Percentiles rank a stretch among this genome's conserved stretches.
These are phyloP conservation scores for Neurospora discreta DNA, from an alignment of 495 filamentous ascomycete species.

Conservation along the genomic window DNA sequence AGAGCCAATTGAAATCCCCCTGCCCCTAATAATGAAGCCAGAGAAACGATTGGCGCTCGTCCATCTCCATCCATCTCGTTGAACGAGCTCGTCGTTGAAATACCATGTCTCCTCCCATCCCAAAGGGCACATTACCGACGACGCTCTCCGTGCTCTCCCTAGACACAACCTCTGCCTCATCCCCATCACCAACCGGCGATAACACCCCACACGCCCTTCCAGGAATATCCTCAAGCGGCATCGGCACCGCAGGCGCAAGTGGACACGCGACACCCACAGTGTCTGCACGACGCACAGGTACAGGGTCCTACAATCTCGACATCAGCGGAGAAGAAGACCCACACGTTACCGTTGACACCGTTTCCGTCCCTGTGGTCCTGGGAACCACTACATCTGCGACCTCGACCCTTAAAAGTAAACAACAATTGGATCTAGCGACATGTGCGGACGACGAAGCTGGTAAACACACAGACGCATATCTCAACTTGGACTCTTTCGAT, in stretches of 20 bases:
- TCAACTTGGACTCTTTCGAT: slow-evolving; percentile 16
- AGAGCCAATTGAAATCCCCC: background rate
- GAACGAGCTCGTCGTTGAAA: background rate
- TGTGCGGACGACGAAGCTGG: background rate
- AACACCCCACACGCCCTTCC: background rate
- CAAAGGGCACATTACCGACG: background rate
- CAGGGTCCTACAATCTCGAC: background rate
- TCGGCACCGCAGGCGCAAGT: background rate
- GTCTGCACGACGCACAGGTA: background rate
- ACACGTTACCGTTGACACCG: background rate
- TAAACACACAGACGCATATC: slow-evolving; percentile 2
- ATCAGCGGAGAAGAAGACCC: background rate
- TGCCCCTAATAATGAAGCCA: background rate
- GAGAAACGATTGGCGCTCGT: background rate
- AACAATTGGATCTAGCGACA: background rate
- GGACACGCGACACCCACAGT: slow-evolving; percentile 6
- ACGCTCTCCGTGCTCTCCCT: background rate
- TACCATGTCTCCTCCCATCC: background rate
- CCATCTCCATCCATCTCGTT: background rate
- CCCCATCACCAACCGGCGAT: background rate
- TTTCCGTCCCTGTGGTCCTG: background rate
- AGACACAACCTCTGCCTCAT: background rate
- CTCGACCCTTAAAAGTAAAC: background rate
- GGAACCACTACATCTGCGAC: background rate
- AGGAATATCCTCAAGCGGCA: background rate